A percentile compares a stretch with the other conserved stretches of the same genome.
Evolutionary conservation across 2,329 filamentous ascomycete genomes (phyloP).

Genomic region (Penicillium hordei): DNA sequence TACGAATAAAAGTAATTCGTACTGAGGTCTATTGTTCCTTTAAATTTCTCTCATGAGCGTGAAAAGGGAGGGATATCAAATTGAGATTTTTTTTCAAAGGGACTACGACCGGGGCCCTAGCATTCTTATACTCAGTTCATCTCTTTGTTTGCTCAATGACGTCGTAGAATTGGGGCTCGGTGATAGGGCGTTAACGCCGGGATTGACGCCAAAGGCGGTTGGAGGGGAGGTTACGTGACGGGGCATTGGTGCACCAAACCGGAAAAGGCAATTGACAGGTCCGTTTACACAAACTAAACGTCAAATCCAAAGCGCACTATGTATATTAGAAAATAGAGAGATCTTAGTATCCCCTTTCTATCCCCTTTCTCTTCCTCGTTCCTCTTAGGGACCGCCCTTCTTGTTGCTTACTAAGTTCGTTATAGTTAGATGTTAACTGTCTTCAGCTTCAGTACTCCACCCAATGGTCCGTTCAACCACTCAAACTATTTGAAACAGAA

Average conservation of each 20-base stretch:
- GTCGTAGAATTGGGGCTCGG: not conserved
- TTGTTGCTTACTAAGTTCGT: no score
- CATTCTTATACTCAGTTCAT: not conserved
- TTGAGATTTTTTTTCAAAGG: not conserved
- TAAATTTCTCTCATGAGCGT: not conserved
- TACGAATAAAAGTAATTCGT: not conserved
- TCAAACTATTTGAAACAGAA: not conserved
- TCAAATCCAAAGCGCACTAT: no score
- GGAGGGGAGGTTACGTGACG: no score
- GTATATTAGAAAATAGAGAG: no score
- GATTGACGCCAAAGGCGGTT: no score
- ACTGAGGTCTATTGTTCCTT: not conserved
- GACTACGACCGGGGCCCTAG: not conserved
- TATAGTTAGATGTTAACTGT: no score
- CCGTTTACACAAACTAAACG: no score
- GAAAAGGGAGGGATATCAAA: not conserved
- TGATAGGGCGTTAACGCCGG: not conserved
- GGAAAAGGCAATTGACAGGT: no score
- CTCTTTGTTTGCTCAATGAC: not conserved
- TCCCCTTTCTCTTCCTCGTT: no score
- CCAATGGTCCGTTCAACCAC: conserved; percentile 1
- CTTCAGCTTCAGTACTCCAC: not conserved
- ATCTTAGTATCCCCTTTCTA: no score
- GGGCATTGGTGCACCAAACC: no score
- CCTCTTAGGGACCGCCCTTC: no score